phyloP scores from a whole-genome alignment of 305 asterid species.

The Striga hermonthica region DNA sequence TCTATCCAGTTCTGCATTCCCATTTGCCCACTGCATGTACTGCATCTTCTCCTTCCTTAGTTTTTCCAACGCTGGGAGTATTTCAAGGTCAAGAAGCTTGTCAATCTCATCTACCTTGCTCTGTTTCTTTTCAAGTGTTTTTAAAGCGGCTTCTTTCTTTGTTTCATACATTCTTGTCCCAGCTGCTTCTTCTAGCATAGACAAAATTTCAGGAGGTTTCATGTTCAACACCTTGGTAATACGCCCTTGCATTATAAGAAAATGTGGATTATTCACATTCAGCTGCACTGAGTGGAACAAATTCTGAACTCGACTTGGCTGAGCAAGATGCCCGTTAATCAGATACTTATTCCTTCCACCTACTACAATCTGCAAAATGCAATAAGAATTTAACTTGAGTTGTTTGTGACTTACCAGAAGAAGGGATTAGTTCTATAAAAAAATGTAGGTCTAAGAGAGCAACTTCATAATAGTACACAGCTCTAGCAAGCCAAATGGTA shows the following conservation, averaged over 20 bases:
- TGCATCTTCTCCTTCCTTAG: conserved; percentile 93
- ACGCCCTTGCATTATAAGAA: conserved; percentile 99
- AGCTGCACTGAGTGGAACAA: conserved; percentile 98
- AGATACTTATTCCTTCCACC: conserved; percentile 98
- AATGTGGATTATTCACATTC: conserved; percentile 95
- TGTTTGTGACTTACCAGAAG: no score
- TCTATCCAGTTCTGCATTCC: conserved; percentile 89
- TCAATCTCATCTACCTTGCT: conserved; percentile 96
- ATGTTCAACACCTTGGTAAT: conserved; percentile 93
- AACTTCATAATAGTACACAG: no score
- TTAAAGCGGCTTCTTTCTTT: conserved; percentile 95
- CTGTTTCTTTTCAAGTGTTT: conserved; percentile 97
- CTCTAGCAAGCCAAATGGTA: no score
- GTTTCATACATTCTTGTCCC: conserved; percentile 99
- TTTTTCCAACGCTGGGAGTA: conserved; percentile 93
- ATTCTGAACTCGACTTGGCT: conserved; percentile 95
- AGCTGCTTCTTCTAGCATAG: conserved; percentile 99
- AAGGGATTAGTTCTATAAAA: no score
- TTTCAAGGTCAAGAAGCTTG: conserved; percentile 95
- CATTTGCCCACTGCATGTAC: conserved; percentile 97
- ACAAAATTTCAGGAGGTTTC: conserved; percentile 96
- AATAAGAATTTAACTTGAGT: not conserved
- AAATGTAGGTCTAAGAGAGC: no score
- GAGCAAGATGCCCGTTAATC: conserved; percentile 98
- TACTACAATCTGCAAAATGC: conserved; percentile 80